Evolutionary conservation across 345 rosid species (phyloP), one percentile per base, ranked within the genome.

Genomic region (Noccaea bulbosa): DNA sequence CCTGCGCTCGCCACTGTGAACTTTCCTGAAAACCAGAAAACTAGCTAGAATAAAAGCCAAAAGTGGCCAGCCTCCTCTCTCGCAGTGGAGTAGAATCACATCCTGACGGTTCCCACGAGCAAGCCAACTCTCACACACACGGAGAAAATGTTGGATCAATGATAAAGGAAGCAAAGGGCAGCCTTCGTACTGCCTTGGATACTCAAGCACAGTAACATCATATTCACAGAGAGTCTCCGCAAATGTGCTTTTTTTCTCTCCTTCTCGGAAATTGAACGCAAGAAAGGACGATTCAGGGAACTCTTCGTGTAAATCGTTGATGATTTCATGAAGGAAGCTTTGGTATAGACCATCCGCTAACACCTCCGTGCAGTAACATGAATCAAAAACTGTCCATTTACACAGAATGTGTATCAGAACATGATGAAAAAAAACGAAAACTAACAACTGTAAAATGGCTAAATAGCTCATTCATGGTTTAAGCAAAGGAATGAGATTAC

Each of bases 61-160:
- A 70, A 94, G 85, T 0, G 99, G 97, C 99, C 99, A 91, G 37
- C 93, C 97, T 34, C 99, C 99, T 83, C 99, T 89, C 77, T 91
- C 97, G 3, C 99, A 86, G 67, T 94, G 97, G 43, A 91, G 79
- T 41, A 94, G 96, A 70, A 94, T 68, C 27, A 94, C 76, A 80
- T 91, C 91, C 58, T 88, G 96, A 64, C 83, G 87, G 71, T 82
- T 84, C 73, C 85, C 89, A 35, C 73, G 80, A 12, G 87, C 79
- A 66, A 94, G 95, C 99, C 99, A 94, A 69, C 81, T 84, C 83
- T 87, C 99, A 63, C 88, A 87, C 11, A 86, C 84, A 16, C 90
- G 88, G 63, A 93, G 97, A 69, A 93, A 89, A 82, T 93, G 97
- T 53, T 93, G 97, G 59, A 93, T 79, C 82, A 91, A 67, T 1